Evolutionary conservation across 805 yeast species (phyloP).

Genomic region (Metschnikowia drakensbergensis): DNA sequence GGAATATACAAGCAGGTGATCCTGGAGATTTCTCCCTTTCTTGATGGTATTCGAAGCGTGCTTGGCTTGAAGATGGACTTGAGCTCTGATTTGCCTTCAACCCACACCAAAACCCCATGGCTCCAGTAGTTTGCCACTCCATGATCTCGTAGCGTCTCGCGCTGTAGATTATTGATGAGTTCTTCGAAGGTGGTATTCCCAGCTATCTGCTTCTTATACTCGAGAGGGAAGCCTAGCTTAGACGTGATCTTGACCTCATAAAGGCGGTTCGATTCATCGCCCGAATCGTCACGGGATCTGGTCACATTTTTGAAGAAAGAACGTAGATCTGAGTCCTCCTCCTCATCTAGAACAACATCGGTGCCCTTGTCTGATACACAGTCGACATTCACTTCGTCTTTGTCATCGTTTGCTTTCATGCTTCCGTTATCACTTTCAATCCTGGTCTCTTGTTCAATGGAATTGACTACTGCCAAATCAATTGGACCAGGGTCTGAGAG

Average conservation of each 20-base stretch:
- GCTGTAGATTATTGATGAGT: conserved; percentile 6
- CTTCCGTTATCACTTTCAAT: not conserved
- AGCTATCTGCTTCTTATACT: conserved; percentile 25
- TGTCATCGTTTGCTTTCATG: not conserved
- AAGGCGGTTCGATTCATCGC: conserved; percentile 26
- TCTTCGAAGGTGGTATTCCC: conserved; percentile 10
- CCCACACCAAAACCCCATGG: conserved; percentile 31
- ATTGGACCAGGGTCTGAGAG: conserved; percentile 1
- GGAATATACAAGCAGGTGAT: conserved; percentile 23
- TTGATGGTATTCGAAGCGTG: conserved; percentile 33
- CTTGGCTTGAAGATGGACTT: conserved; percentile 38
- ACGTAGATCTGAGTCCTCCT: conserved; percentile 12
- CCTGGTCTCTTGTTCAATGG: not conserved
- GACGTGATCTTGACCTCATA: conserved; percentile 29
- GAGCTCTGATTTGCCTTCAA: conserved; percentile 37
- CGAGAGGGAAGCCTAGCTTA: conserved; percentile 20
- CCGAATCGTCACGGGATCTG: conserved; percentile 16
- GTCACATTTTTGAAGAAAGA: conserved; percentile 17
- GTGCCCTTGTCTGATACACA: not conserved
- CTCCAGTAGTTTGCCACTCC: conserved; percentile 9
- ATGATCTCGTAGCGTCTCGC: conserved; percentile 8
- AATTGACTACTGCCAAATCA: not conserved
- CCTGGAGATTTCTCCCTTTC: conserved; percentile 15
- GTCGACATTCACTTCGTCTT: not conserved
- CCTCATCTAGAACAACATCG: not conserved